Conservation (phyloP, 371 early-diverging fungal species). For the Rhizopus stolonifer region DNA sequence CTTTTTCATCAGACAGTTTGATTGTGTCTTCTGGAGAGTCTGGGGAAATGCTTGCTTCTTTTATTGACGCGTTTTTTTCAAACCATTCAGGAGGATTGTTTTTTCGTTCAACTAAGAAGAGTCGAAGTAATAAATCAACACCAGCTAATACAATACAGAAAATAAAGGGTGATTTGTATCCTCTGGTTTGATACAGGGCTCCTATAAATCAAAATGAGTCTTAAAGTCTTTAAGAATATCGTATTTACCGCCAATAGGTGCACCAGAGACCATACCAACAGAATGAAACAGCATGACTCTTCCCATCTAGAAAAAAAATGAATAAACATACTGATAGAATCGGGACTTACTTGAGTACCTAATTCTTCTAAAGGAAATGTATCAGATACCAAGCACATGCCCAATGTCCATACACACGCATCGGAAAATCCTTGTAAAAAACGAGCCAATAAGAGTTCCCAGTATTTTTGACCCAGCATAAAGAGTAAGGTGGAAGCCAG, state of each 20-base stretch:
- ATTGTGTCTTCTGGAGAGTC: neutral
- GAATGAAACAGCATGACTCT: conserved; percentile 53
- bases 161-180: conserved; percentile 62
- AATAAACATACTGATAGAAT: neutral
- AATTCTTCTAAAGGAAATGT: conserved; percentile 46
- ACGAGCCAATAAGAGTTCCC: conserved; percentile 57
- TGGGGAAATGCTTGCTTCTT: conserved; percentile 3
- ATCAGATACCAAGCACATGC: conserved; percentile 55
- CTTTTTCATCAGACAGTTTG: too few species aligned
- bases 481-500: conserved; percentile 55
- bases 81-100: conserved; percentile 21
- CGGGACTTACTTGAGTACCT: conserved; percentile 35
- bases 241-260: conserved; percentile 49
- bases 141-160: conserved; percentile 58
- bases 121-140: conserved; percentile 44
- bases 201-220: neutral
- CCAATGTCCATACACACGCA: conserved; percentile 57
- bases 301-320: conserved; percentile 41
- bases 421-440: conserved; percentile 60
- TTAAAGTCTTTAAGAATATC: too few species aligned
- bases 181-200: conserved; percentile 54
- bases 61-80: conserved; percentile 8
- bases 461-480: conserved; percentile 44
- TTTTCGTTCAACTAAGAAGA: conserved; percentile 44
- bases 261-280: conserved; percentile 53